Conservation (phyloP, 176 grass and related monocot genomes). For the Carex kokanica region DNA sequence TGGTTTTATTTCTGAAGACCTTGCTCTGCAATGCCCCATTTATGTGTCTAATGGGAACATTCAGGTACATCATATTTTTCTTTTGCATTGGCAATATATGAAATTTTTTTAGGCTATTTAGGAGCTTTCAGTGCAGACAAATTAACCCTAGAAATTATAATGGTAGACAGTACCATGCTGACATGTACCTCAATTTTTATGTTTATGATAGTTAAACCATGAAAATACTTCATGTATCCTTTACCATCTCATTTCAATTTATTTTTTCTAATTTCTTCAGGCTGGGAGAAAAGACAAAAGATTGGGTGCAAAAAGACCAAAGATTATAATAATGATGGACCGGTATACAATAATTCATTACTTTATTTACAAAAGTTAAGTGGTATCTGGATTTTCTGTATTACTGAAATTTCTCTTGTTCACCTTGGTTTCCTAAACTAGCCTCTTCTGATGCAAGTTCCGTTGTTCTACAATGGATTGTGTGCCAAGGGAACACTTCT, state of each 20-base stretch:
- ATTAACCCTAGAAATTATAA: no score
- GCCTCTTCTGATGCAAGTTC: constrained; percentile 85
- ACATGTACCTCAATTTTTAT: background rate
- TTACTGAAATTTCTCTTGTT: constrained; percentile 4
- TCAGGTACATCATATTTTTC: no score
- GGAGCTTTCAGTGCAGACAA: no score
- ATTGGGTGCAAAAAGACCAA: no score
- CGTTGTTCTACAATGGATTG: constrained; percentile 59
- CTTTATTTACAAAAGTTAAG: background rate
- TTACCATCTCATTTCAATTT: background rate
- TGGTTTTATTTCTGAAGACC: no score
- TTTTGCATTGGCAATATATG: no score
- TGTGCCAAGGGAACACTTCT: constrained; percentile 75
- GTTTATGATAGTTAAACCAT: background rate
- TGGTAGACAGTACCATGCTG: background rate
- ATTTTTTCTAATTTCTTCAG: no score
- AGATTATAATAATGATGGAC: background rate
- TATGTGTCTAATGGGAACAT: no score
- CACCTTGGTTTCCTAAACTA: constrained; percentile 13
- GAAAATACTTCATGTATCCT: background rate
- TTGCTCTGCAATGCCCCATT: no score
- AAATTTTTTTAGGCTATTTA: no score
- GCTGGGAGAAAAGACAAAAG: no score
- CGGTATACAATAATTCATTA: constrained; percentile 22
- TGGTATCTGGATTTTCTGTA: constrained; percentile 1